Evolutionary conservation across 148 eudicot genomes (phyloP), one percentile per base, ranked within the genome.

Genomic region (Vaccinium myrtillus): DNA sequence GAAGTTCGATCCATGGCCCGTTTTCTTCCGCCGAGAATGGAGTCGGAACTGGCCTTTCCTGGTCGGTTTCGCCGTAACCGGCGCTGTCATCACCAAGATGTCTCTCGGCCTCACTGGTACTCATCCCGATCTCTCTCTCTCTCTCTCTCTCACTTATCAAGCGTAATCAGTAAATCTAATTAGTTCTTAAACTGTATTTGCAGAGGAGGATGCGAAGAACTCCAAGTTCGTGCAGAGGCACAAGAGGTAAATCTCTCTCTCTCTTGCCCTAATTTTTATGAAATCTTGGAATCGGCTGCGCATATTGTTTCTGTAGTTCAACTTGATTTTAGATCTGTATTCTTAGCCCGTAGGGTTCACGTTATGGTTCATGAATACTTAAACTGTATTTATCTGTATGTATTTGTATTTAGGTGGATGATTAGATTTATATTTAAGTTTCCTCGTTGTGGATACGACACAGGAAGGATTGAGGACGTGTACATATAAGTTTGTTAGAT

Each of bases 121-220:
- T 18, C 8, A 6, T 48, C 54, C 8, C 53, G 7, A 16, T 9
- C 53, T 19, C 23, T 39, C 79, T 48, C 8, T 11, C 16, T 58
- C 25, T 43, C 46, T 43, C 46, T 43, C 46, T 43, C 36, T 56
- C 82, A 9, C 4, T 36, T 18, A 7, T 58, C 18, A 1, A 32
- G 3, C 82, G 27, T 13, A 56, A 19, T 15, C 1, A 3, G 25
- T 46, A 18, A 19, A 50, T 54, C 25, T 16, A 50, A 55, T 46
- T 48, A 0, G 4, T 32, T 5, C 36, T 81, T 10, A 13, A 65
- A 51, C 63, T 5, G 39, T 74, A 27, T 78, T 86, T 14, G 86
- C 88, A 94, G 98, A 95, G 89, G 98, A 95, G 87, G 94, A 95
- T 78, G 95, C 91, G 18, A 94, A 94, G 93, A 94, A 95, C 81